Base-by-base conservation (phyloP, 2,329 filamentous ascomycete species). In the Fusarium sp. region DNA sequence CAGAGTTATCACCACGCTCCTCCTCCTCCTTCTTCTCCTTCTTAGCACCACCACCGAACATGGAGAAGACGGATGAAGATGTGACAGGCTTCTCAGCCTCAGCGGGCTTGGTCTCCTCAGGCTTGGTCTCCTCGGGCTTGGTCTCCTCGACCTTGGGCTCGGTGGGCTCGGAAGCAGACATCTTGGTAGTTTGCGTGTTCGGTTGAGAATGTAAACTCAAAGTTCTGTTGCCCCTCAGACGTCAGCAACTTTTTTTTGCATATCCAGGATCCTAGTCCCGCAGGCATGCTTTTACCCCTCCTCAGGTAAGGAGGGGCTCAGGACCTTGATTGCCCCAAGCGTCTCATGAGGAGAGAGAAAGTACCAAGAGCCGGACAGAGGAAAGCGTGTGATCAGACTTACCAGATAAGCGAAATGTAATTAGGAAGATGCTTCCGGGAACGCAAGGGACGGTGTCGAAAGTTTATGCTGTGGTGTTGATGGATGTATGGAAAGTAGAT, bases 21-120 rank as follows among this genome's bases (percentile, higher is more conserved):
- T 93, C 93, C 9, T 79, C 86, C 67, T 93, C 92, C 89, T 96
- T 97, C 89, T 94, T 95, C 86, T 96, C 94, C 88, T 97, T 98
- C 91, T 97, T 97, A 69, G 93, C 93, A 71, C 96, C 96, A 73
- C 96, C 96, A 78, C 96, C 96, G 81, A 99, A 99, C 96, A 99
- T 98, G 84, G 94, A 95, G 88, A 98, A 98, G 74, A 98, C 93
- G 77, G 89, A 88, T 14, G 90, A 90, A 24, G 87, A 86, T 71
- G 86, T 89, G 61, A 88, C 85, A 64, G 86, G 82, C 79, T 84
- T 77, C 47, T 79, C 78, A 36, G 75, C 75, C 36, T 76, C 72
- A 26, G 72, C 58, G n/a, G 48, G 48, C 48, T 51, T 51, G 30
- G 42, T 28, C 45, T 73, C 71, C 38, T 68, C 61, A 15, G 74